Evolutionary conservation across 192 early-diverging fungal species (phyloP), one percentile per base, ranked within the genome.

Genomic region (Thoreauomyces humboldtii): DNA sequence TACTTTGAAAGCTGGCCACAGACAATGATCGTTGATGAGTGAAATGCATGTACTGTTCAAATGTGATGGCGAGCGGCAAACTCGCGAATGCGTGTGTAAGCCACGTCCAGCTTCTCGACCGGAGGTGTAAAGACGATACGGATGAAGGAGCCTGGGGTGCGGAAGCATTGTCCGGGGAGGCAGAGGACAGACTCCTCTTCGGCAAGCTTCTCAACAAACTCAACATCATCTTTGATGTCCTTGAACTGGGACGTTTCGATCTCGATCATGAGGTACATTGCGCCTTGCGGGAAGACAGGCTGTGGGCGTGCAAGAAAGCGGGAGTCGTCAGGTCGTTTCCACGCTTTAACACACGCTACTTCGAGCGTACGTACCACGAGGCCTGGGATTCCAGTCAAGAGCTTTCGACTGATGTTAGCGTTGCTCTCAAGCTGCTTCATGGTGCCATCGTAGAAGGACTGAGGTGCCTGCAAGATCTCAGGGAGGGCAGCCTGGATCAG

Each of bases 211-310:
- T 88, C 81, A 31, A 85, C 88, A 68, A 93, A 95, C 32, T 91
- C 87, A 27, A 91, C 81, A 60, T 95, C 93, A 54, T 86, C 79
- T 0, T 65, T 48, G 50, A 95, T 87, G 58, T 83, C 89, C 52
- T 81, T 78, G 73, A 95, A 93, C 37, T 86, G 59, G 4, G 63
- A 63, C 22, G 87, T 38, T 51, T 91, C 69, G 51, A 93, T 82
- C 25, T 86, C 84, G 21, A 71, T 83, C 93, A 95, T 95, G 70
- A 92, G 77, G 72, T 92, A 95, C 93, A 95, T 95, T 47, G 91
- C 91, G 41, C 93, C 93, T 80, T 93, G 91, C 27, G 93, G 91
- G 14, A 87, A 71, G 41, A 95, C 86, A 48, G 88, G 86, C 12
- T 80, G 72, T 12, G 38, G 38, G 38, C 11, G 38, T 9, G 38